Percentiles rank a stretch among this genome's conserved stretches.
Evolutionary conservation across 352 stramenopile genomes (phyloP).

Genomic region (Phytophthora hibernalis): DNA sequence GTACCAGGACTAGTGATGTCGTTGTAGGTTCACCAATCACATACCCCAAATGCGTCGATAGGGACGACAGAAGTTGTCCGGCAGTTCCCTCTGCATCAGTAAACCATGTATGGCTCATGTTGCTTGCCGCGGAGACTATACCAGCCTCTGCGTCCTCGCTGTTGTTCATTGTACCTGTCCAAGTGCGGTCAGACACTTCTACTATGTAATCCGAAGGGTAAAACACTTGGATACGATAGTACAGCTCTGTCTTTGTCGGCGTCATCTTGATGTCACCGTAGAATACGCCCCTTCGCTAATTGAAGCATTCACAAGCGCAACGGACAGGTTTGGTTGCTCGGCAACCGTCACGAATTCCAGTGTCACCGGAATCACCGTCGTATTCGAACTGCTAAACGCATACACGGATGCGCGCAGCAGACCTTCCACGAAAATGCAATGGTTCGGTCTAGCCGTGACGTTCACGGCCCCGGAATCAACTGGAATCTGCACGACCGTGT

Average conservation of each 20-base stretch:
- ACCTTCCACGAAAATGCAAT: constrained; percentile 5
- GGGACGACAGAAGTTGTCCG: neutral
- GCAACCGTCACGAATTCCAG: constrained; percentile 33
- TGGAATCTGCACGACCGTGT: constrained; percentile 18
- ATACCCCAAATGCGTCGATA: constrained; percentile 1
- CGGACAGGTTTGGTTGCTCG: constrained; percentile 14
- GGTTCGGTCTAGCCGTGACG: constrained; percentile 10
- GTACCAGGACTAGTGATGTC: neutral
- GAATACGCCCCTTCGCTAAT: constrained; percentile 25
- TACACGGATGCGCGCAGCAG: constrained; percentile 30
- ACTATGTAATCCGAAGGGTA: constrained; percentile 18
- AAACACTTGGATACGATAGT: constrained; percentile 26
- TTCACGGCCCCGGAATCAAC: constrained; percentile 17
- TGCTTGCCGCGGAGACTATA: neutral
- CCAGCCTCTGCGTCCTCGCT: neutral
- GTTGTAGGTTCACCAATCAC: neutral
- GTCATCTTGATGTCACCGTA: constrained; percentile 17
- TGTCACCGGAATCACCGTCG: constrained; percentile 16
- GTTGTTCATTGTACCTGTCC: neutral
- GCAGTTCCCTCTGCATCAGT: neutral
- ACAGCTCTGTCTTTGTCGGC: constrained; percentile 30
- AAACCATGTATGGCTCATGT: neutral
- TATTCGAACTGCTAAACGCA: constrained; percentile 36
- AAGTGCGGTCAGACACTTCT: neutral
- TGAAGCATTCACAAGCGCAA: constrained; percentile 12